These are phyloP conservation scores for Xylariaceae sp. DNA, from an alignment of 2,329 filamentous ascomycete species.

Conservation along the genomic window DNA sequence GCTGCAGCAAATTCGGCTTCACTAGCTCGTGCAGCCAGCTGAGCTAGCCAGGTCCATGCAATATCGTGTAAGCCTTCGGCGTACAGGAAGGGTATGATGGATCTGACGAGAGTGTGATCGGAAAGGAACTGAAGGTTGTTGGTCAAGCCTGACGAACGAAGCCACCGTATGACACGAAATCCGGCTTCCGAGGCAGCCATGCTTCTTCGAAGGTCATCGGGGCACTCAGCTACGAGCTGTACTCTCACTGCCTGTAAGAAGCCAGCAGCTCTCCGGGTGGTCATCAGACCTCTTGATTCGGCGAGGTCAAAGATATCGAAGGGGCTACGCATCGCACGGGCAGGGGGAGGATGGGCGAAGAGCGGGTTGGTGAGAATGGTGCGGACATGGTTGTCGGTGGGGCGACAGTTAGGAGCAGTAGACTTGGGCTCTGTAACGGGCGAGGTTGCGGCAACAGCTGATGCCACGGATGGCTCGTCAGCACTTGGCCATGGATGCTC, in stretches of 20 bases:
- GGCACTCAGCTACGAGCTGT: constrained; percentile 35
- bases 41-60: constrained; percentile 50
- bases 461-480: constrained; percentile 20
- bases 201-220: constrained; percentile 29
- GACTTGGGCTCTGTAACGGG: constrained; percentile 7
- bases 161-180: constrained; percentile 49
- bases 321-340: constrained; percentile 35
- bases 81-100: constrained; percentile 47
- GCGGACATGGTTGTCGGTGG: constrained; percentile 50
- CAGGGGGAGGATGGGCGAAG: constrained; percentile 37
- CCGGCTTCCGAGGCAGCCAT: constrained; percentile 44
- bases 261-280: constrained; percentile 47
- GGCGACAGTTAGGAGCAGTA: constrained; percentile 28
- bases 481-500: constrained; percentile 47
- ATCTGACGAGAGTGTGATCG: constrained; percentile 35
- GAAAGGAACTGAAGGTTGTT: constrained; percentile 43
- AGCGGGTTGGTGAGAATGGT: constrained; percentile 56
- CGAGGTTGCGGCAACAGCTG: not conserved
- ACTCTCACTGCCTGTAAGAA: constrained; percentile 48
- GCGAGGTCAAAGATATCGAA: constrained; percentile 55
- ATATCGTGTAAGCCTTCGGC: constrained; percentile 49
- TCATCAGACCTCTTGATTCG: constrained; percentile 55
- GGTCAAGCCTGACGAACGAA: constrained; percentile 48
- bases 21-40: constrained; percentile 26
- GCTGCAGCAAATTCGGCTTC: constrained; percentile 20